These are phyloP conservation scores for Hypoxylon lienhwacheense DNA, from an alignment of 495 filamentous ascomycete genomes.

Conservation along the genomic window DNA sequence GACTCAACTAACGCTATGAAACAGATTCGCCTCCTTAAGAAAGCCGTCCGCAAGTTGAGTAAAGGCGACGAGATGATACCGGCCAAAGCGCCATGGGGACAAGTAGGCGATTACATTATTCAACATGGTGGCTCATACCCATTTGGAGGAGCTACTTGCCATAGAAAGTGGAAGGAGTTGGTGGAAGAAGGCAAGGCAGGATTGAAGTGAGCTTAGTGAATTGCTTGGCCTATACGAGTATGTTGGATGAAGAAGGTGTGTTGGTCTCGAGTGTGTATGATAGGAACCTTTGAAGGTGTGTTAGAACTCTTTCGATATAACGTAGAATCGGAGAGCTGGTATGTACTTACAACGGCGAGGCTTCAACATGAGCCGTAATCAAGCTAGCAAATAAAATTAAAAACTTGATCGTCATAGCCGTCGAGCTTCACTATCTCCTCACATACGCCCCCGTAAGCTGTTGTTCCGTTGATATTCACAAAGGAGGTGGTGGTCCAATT, in stretches of 20 bases:
- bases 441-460: not conserved
- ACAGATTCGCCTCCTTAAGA: conserved; percentile 54
- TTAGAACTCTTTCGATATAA: conserved; percentile 10
- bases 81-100: conserved; percentile 78
- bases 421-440: not conserved
- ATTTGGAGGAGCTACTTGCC: conserved; percentile 85
- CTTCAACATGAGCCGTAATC: conserved; percentile 1
- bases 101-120: conserved; percentile 72
- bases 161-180: conserved; percentile 75
- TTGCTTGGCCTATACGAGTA: conserved; percentile 6
- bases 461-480: not conserved
- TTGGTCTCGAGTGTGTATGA: conserved; percentile 26
- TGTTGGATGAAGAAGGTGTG: conserved; percentile 7
- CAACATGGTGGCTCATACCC: conserved; percentile 73
- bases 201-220: conserved; percentile 9
- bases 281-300: conserved; percentile 18
- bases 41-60: conserved; percentile 48
- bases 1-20: conserved; percentile 14
- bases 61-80: conserved; percentile 27
- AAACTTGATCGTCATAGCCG: not conserved
- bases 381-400: conserved; percentile 7
- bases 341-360: conserved; percentile 34
- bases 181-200: conserved; percentile 23
- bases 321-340: conserved; percentile 8
- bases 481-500: conserved; percentile 62